Conservation (phyloP, 1,139 yeast genomes). For the Pichiaceae sp. region DNA sequence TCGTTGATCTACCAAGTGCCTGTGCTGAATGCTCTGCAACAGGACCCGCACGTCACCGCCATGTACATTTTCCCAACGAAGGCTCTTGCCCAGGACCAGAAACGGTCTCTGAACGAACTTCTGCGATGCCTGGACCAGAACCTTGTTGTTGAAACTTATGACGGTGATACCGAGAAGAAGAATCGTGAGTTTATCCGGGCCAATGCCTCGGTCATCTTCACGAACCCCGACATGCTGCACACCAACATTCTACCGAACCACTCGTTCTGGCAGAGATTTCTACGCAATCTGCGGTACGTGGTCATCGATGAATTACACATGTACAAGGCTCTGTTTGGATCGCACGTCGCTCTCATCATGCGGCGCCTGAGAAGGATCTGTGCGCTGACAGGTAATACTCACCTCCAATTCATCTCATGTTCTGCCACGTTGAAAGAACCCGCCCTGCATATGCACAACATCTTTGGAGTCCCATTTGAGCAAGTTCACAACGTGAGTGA, state of each 20-base stretch:
- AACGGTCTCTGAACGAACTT: slow-evolving; percentile 62
- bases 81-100: slow-evolving; percentile 95
- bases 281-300: slow-evolving; percentile 55
- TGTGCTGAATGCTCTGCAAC: slow-evolving; percentile 43
- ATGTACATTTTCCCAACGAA: slow-evolving; percentile 92
- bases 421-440: slow-evolving; percentile 89
- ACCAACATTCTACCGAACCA: slow-evolving; percentile 74
- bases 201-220: slow-evolving; percentile 71
- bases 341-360: slow-evolving; percentile 82
- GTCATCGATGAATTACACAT: slow-evolving; percentile 89
- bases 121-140: slow-evolving; percentile 24
- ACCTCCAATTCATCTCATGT: slow-evolving; percentile 68
- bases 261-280: slow-evolving; percentile 63
- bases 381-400: slow-evolving; percentile 39
- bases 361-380: slow-evolving; percentile 64
- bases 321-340: slow-evolving; percentile 85
- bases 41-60: slow-evolving; percentile 57
- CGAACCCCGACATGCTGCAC: slow-evolving; percentile 94
- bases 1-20: slow-evolving; percentile 88
- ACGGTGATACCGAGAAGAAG: slow-evolving; percentile 76
- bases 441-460: slow-evolving; percentile 52
- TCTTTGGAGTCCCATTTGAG: slow-evolving; percentile 54
- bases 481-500: slow-evolving; percentile 44
- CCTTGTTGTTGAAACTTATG: slow-evolving; percentile 67
- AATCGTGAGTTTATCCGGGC: slow-evolving; percentile 46